phyloP scores from a whole-genome alignment of 768 basidiomycete genomes.

The Kwoniella dejecticola region DNA sequence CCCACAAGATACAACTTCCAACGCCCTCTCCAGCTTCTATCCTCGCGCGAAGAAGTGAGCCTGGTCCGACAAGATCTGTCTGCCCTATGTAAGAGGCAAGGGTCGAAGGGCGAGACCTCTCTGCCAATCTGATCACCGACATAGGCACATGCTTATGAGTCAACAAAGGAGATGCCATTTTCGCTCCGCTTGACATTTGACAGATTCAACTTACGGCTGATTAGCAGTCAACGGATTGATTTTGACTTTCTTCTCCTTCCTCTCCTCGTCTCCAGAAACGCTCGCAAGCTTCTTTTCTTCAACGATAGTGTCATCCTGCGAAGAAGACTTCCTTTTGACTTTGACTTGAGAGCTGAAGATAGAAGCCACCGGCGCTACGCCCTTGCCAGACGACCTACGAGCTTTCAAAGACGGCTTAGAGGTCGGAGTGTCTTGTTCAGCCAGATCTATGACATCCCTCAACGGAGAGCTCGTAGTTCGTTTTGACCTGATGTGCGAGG shows the following conservation, averaged over 20 bases:
- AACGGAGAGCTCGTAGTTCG: slow-evolving; percentile 3
- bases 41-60: slow-evolving; percentile 64
- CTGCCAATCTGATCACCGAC: slow-evolving; percentile 64
- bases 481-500: not conserved
- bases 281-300: not conserved
- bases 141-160: no score
- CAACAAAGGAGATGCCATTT: no score
- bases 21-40: slow-evolving; percentile 60
- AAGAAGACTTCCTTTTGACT: slow-evolving; percentile 2
- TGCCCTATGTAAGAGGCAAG: slow-evolving; percentile 76
- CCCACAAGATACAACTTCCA: slow-evolving; percentile 59
- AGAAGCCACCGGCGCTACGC: slow-evolving; percentile 4
- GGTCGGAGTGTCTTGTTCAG: slow-evolving; percentile 13
- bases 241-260: slow-evolving; percentile 39
- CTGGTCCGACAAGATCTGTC: slow-evolving; percentile 63
- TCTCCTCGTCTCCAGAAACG: not conserved
- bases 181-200: no score
- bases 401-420: slow-evolving; percentile 2
- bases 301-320: not conserved
- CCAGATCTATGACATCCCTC: not conserved
- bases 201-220: slow-evolving; percentile 42
- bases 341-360: slow-evolving; percentile 12
- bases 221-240: slow-evolving; percentile 47
- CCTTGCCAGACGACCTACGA: slow-evolving; percentile 9
- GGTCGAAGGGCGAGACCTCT: slow-evolving; percentile 67